Evolutionary conservation across 2,329 filamentous ascomycete species (phyloP), one percentile per base, ranked within the genome.

Genomic region (Diaporthe capsici): DNA sequence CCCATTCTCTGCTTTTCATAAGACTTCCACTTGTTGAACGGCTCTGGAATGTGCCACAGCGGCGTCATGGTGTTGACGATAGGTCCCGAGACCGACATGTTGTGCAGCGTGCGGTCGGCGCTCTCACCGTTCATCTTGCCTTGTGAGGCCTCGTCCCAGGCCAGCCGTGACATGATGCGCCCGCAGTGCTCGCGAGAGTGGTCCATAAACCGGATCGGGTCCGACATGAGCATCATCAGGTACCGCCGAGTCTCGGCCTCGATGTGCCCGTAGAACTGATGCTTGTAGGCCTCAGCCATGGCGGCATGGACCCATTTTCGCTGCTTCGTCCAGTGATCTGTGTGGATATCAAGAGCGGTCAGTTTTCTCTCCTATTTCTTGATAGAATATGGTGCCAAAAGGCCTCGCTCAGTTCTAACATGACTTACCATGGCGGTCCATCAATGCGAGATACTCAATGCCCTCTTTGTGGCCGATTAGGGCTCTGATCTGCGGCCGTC

Each of bases 221-320:
- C 87, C 12, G 88, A 77, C 15, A 88, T 79, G 6, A 89, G 81
- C 72, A 87, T 82, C n/a, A 85, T 85, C 17, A 88, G 83, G 75
- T 84, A 87, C 20, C 87, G 84, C 75, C 83, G 84, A 75, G 86
- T 84, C 79, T 89, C 87, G 20, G 79, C 79, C 78, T 88, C 87
- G 68, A 88, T 84, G 77, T 88, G 86, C 4, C 87, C 87, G 78
- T 87, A 87, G 78, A 88, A 89, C 77, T 83, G 82, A 76, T 83
- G 80, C 76, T 78, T 80, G 78, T 84, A 81, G 4, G 83, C 81
- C 72, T 84, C 83, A 34, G 81, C 81, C 83, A 84, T 83, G 78
- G 87, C 87, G 12, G 87, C 85, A 76, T 89, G 87, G 17, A 87
- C 84, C 87, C 87, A 89, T 81, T 88, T 89, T 31, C 87, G 84